Evolutionary conservation across 2,329 filamentous ascomycete genomes (phyloP), one percentile per base, ranked within the genome.

Genomic region (Ceratocystis cubensis): DNA sequence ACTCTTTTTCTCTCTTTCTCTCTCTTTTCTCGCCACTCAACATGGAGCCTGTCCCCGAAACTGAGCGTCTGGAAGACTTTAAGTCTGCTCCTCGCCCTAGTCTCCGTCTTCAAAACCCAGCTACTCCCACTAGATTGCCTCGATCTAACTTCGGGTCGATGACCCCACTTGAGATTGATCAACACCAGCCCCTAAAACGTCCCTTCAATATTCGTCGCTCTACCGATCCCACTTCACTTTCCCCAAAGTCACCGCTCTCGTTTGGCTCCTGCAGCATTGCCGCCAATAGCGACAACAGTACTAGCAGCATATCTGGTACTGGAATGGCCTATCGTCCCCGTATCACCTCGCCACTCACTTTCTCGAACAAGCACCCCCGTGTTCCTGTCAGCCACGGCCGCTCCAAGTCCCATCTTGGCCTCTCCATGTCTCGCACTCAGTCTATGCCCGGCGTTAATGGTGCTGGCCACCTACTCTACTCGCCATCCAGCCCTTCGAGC

Each of bases 21-120:
- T 37, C 33, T 59, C 8, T 66, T 67, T 20, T 48, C 5, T 59
- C 53, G 64, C 56, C 28, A 50, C 33, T 64, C 66, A 75, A 71
- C 71, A 87, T 87, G 84, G 84, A 87, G 75, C 83, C 84, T 67
- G 84, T 87, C 72, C 84, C 84, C 70, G 84, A 87, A 77, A 85
- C 84, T 63, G 83, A 87, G 78, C 80, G 83, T 70, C 84, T 87
- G 81, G 84, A 86, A 78, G 83, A 83, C 73, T 87, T 87, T 73
- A 81, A 79, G 69, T 76, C 82, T 65, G 80, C 82, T 64, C 82
- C 83, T 70, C 76, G 84, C 46, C 81, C 83, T 48, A 78, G 77
- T 37, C 74, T 84, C 57, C 80, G 81, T 68, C 74, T 83, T 28
- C 79, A 78, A 66, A 77, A 75, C 67, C 71, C 71, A 61, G 69